Evolutionary conservation across 1,284 basidiomycete genomes (phyloP).

Genomic region (Takashimella koratensis): DNA sequence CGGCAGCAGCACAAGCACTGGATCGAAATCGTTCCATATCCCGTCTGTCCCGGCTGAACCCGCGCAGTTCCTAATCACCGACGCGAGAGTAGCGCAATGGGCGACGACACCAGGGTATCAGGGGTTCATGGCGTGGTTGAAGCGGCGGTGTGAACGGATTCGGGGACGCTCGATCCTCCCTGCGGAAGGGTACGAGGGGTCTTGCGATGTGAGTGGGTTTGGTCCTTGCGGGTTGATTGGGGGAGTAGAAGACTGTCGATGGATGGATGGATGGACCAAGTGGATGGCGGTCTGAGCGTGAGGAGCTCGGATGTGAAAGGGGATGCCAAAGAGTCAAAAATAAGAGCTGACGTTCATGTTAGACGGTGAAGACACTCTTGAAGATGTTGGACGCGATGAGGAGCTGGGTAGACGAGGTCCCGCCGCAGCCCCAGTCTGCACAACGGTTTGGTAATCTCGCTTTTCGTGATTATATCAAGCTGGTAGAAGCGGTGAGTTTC

Average conservation of each 20-base stretch:
- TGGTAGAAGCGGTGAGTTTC: slow-evolving; percentile 66
- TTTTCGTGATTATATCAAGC: slow-evolving; percentile 80
- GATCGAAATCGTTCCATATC: slow-evolving; percentile 11
- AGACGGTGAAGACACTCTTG: slow-evolving; percentile 57
- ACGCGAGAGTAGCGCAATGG: slow-evolving; percentile 67
- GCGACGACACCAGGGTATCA: slow-evolving; percentile 63
- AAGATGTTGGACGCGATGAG: slow-evolving; percentile 66
- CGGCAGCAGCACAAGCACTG: too few species aligned
- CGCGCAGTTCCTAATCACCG: slow-evolving; percentile 49
- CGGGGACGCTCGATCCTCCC: slow-evolving; percentile 55
- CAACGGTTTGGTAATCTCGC: slow-evolving; percentile 94
- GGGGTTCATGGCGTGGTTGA: slow-evolving; percentile 69
- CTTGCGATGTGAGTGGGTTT: slow-evolving; percentile 44
- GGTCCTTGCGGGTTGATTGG: too few species aligned
- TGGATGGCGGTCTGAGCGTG: too few species aligned
- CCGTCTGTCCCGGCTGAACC: slow-evolving; percentile 24
- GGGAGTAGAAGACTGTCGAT: too few species aligned
- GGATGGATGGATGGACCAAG: too few species aligned
- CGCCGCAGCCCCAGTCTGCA: slow-evolving; percentile 63
- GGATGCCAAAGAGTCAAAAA: slow-evolving; percentile 1
- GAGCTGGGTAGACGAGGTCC: slow-evolving; percentile 76
- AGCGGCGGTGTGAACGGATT: slow-evolving; percentile 67
- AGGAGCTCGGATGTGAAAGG: slow-evolving; percentile 43
- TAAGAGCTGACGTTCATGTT: slow-evolving; percentile 2
- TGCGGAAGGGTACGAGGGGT: slow-evolving; percentile 14